Evolutionary conservation across 495 filamentous ascomycete genomes (phyloP), one percentile per base, ranked within the genome.

Genomic region (Tuber aestivum): DNA sequence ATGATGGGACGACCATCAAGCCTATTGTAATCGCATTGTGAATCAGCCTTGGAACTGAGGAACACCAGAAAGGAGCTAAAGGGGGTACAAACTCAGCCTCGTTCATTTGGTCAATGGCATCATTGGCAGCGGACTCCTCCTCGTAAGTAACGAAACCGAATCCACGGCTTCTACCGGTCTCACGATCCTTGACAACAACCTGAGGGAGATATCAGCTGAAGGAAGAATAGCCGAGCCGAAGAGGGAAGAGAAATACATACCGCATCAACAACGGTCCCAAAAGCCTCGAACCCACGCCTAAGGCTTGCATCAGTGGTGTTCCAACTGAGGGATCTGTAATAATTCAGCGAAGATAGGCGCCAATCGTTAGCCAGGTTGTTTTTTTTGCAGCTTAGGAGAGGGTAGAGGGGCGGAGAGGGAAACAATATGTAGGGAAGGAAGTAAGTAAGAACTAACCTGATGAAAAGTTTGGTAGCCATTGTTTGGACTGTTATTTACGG

Each of bases 161-260:
- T 61, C 95, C 95, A 84, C 95, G 93, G 86, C 93, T 97, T 83
- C 95, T 93, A 72, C 92, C 89, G 77, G 95, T 97, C 81, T 97
- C 94, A 77, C 93, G 94, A 83, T 99, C 95, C 86, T 97, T 97
- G 79, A 97, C 93, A 72, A 99, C 94, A 76, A 97, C 91, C 95
- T 98, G 78, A 40, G 77, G 37, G 32, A 18, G n/a, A 41, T 1
- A 27, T 65, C 4, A 65, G 69, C 32, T 72, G 7, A 41, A 41
- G 41, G 42, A 38, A 70, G 71, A 1, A 70, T 40, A 50, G 35
- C 5, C 56, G 10, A 40, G 41, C 18, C n/a, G 27, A 14, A 27
- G 14, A 1, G 61, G 35, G 74, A 70, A 73, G 23, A 71, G 23
- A 48, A 41, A 68, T 41, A 89, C 93, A 84, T 87, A 97, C 94